Conservation (phyloP, 2,329 filamentous ascomycete genomes). For the Cadophora luteo-olivacea region DNA sequence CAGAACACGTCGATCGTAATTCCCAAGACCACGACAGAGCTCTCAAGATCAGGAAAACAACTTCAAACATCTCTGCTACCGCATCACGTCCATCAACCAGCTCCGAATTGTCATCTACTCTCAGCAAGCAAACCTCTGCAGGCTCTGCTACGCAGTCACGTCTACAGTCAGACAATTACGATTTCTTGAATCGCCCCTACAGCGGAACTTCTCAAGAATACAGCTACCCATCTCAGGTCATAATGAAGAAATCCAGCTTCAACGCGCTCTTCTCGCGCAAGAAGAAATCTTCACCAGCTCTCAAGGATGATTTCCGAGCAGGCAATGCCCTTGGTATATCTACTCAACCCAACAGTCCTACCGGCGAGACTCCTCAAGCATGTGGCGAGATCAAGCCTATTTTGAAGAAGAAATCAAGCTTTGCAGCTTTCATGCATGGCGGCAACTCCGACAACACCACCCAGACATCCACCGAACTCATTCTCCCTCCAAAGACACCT, state of each 20-base stretch:
- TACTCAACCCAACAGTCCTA: background rate
- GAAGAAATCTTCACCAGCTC: background rate
- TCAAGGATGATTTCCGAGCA: background rate
- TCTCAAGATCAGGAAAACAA: background rate
- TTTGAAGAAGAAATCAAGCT: constrained; percentile 8
- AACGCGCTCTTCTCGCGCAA: constrained; percentile 10
- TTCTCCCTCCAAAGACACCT: background rate
- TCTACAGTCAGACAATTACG: constrained; percentile 15
- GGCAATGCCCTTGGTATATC: background rate
- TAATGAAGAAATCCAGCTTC: constrained; percentile 16
- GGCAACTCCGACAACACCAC: background rate
- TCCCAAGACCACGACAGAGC: background rate
- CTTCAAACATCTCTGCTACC: background rate
- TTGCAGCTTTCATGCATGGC: background rate
- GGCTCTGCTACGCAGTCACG: background rate
- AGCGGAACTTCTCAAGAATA: background rate
- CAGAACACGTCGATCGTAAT: background rate
- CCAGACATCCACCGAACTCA: background rate
- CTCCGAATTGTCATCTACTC: background rate
- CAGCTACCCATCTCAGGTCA: background rate
- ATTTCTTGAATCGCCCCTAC: constrained; percentile 15
- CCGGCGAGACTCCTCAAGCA: background rate
- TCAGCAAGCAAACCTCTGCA: background rate
- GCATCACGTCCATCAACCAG: constrained; percentile 7
- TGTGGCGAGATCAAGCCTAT: background rate